Percentiles rank a stretch among this genome's conserved stretches.
Conservation (phyloP, 495 filamentous ascomycete genomes). For the Daldinia loculata region DNA sequence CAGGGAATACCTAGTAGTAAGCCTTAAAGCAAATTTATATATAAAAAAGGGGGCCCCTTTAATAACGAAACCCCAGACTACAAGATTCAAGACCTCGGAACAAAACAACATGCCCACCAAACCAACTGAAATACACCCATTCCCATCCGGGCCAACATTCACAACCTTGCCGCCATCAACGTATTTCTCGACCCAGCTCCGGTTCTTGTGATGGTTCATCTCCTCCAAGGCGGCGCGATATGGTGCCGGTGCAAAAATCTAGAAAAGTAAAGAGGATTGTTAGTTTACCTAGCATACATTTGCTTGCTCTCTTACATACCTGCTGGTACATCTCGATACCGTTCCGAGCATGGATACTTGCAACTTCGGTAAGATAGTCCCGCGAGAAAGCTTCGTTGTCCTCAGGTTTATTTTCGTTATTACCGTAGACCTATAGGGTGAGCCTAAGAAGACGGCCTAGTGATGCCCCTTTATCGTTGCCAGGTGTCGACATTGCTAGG, state of each 20-base stretch:
- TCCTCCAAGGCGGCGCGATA: conserved; percentile 13
- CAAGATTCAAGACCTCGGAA: too few species aligned
- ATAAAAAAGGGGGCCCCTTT: too few species aligned
- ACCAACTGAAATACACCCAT: too few species aligned
- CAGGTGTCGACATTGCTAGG: not conserved
- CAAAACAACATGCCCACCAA: too few species aligned
- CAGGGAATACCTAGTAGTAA: too few species aligned
- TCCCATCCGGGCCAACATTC: conserved; percentile 14
- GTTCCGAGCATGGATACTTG: conserved; percentile 6
- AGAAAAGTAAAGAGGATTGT: not conserved
- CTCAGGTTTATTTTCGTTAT: conserved; percentile 10
- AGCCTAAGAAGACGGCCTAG: conserved; percentile 5
- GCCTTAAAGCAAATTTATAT: too few species aligned
- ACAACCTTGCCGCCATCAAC: conserved; percentile 11
- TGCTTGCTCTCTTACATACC: conserved; percentile 3
- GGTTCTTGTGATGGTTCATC: conserved; percentile 8
- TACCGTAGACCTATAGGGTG: conserved; percentile 14
- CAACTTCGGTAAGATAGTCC: conserved; percentile 11
- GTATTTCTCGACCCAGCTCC: conserved; percentile 18
- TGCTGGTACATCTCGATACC: conserved; percentile 21
- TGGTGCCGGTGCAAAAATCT: not conserved
- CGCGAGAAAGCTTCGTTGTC: conserved; percentile 18
- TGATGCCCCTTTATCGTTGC: not conserved
- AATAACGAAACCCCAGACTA: too few species aligned
- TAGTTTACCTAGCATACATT: not conserved